Percentiles rank a stretch among this genome's conserved stretches.
These are phyloP conservation scores for Exutisphaerella laricina DNA, from an alignment of 2,329 filamentous ascomycete species.

Conservation along the genomic window DNA sequence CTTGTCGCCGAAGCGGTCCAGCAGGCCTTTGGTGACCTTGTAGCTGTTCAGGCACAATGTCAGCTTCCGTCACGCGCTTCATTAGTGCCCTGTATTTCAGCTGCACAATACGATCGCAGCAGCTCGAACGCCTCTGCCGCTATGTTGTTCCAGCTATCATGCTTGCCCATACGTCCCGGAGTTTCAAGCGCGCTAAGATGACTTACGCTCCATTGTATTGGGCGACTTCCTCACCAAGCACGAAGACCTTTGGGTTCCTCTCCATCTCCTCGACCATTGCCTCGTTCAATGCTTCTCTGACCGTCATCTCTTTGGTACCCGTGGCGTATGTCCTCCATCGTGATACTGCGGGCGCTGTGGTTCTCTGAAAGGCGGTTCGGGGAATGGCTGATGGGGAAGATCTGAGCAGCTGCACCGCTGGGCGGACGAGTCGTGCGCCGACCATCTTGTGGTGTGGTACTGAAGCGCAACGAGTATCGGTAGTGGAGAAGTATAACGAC, in stretches of 20 bases:
- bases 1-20: conserved; percentile 96
- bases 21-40: conserved; percentile 96
- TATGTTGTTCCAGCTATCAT: neutral
- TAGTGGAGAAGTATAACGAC: too few relatives aligned
- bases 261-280: conserved; percentile 97
- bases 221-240: conserved; percentile 95
- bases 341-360: conserved; percentile 43
- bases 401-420: conserved; percentile 57
- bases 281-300: conserved; percentile 96
- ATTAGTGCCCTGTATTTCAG: too few relatives aligned
- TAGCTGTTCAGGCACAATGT: conserved; percentile 50
- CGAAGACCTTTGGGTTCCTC: conserved; percentile 86
- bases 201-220: conserved; percentile 94
- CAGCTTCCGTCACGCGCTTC: too few relatives aligned
- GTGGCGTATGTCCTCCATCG: conserved; percentile 53
- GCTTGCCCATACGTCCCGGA: neutral
- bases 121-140: too few relatives aligned
- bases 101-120: too few relatives aligned
- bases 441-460: conserved; percentile 46
- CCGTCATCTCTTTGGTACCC: conserved; percentile 85
- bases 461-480: too few relatives aligned
- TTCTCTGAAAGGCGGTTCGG: conserved; percentile 49
- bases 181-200: conserved; percentile 2
- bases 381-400: conserved; percentile 48
- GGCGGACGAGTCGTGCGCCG: conserved; percentile 57